These are phyloP conservation scores for Capsicum rhomboideum DNA, from an alignment of 257 asterid genomes.

Conservation along the genomic window DNA sequence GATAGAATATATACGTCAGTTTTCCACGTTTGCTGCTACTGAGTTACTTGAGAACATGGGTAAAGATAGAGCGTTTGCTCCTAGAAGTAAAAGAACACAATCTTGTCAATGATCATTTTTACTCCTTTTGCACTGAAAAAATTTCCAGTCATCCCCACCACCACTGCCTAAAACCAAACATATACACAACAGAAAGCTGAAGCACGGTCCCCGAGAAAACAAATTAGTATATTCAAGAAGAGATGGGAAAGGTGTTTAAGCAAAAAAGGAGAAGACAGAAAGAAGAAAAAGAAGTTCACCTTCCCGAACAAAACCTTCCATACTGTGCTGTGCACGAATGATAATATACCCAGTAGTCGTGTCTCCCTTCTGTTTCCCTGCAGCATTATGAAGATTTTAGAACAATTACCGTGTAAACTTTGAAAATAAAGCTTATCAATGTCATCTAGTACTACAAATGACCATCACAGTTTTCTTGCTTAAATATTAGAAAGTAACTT, in stretches of 20 bases:
- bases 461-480: not conserved
- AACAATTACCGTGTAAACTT: not conserved
- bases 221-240: not conserved
- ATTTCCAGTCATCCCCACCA: not conserved
- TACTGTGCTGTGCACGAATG: constrained; percentile 88
- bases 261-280: not conserved
- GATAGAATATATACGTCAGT: not conserved
- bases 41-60: not conserved
- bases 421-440: not conserved
- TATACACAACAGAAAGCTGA: not conserved
- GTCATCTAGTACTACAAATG: not conserved
- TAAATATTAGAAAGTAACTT: not conserved
- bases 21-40: not conserved
- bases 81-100: not conserved
- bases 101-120: not conserved
- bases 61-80: not conserved
- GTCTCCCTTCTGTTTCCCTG: constrained; percentile 93
- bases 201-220: not conserved
- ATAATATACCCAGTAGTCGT: constrained; percentile 67
- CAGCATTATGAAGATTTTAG: constrained; percentile 10
- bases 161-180: not conserved
- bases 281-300: constrained; percentile 23
- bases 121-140: not conserved
- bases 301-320: constrained; percentile 93
- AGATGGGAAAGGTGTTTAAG: not conserved